Evolutionary conservation across 2,329 filamentous ascomycete genomes (phyloP).

Genomic region (Trichocomaceae sp.): DNA sequence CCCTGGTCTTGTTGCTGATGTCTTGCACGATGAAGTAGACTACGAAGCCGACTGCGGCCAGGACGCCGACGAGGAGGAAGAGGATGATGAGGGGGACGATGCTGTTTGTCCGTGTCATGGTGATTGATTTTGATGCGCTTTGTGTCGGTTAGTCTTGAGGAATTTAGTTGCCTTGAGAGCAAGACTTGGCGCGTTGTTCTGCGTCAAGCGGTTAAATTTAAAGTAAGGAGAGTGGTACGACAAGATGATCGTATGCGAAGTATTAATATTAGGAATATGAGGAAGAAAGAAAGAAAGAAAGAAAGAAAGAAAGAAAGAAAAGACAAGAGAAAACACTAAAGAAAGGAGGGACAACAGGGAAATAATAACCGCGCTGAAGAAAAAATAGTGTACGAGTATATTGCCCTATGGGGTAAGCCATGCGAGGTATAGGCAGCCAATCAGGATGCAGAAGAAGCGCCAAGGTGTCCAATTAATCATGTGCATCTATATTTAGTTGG

Average conservation of each 20-base stretch:
- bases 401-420: background rate
- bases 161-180: background rate
- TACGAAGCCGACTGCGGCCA: slow-evolving; percentile 51
- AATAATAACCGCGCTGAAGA: background rate
- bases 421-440: background rate
- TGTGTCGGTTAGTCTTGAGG: background rate
- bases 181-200: background rate
- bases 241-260: too few species aligned
- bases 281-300: background rate
- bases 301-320: background rate
- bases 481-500: background rate
- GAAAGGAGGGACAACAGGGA: too few species aligned
- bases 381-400: background rate
- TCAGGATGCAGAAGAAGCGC: background rate
- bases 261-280: background rate
- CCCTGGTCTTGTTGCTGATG: slow-evolving; percentile 50
- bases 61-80: slow-evolving; percentile 45
- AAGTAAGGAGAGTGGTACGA: too few species aligned
- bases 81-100: slow-evolving; percentile 51
- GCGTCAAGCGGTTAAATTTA: too few species aligned
- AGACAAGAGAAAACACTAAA: too few species aligned
- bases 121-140: background rate
- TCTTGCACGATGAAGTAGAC: slow-evolving; percentile 54
- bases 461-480: background rate
- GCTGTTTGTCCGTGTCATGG: slow-evolving; percentile 22